Evolutionary conservation across 148 eudicot genomes (phyloP).

Genomic region (Dysphania ambrosioides): DNA sequence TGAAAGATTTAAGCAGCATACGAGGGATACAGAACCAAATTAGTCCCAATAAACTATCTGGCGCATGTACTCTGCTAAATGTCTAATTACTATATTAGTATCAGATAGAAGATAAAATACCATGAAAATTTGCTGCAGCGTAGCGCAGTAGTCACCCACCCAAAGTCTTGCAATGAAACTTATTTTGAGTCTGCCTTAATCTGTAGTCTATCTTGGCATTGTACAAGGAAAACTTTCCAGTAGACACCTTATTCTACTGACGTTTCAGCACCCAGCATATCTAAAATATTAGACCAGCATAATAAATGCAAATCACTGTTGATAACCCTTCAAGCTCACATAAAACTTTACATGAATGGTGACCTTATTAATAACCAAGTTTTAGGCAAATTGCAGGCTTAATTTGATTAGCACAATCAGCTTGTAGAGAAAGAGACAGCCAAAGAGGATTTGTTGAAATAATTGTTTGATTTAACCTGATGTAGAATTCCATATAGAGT

Average conservation of each 20-base stretch:
- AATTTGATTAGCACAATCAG: not conserved
- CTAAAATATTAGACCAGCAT: not conserved
- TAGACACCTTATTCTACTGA: not conserved
- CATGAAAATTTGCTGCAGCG: not conserved
- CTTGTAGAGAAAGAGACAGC: not conserved
- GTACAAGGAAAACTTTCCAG: not conserved
- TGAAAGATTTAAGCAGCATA: not conserved
- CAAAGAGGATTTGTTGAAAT: not conserved
- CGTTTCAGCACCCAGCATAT: not conserved
- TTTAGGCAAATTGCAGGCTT: not conserved
- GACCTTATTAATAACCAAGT: not conserved
- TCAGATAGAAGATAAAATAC: not conserved
- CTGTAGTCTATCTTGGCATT: not conserved
- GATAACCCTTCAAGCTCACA: not conserved
- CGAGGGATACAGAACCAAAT: not conserved
- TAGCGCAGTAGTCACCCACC: not conserved
- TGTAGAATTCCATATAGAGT: not conserved
- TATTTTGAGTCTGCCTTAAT: not conserved
- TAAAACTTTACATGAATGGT: not conserved
- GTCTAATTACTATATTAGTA: not conserved
- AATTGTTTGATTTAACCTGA: not conserved
- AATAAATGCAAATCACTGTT: not conserved
- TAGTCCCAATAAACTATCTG: not conserved
- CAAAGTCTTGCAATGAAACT: not conserved
- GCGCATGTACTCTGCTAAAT: not conserved